These are phyloP conservation scores for Delitschia confertaspora DNA, from an alignment of 495 filamentous ascomycete species.

Conservation along the genomic window DNA sequence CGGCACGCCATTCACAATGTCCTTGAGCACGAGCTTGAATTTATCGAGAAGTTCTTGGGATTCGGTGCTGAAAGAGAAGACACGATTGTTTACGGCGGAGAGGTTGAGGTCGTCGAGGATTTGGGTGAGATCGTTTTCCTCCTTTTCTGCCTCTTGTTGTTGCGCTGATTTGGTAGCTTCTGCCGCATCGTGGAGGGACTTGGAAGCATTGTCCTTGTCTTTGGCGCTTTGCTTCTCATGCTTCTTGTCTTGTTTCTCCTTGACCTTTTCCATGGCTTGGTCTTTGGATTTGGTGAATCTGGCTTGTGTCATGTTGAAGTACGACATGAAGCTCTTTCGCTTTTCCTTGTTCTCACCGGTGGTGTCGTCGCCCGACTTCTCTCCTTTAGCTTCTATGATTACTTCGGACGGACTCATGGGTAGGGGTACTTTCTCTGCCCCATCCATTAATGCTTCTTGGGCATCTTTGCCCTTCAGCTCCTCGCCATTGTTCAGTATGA, in stretches of 20 bases:
- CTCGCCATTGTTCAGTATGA: constrained; percentile 27
- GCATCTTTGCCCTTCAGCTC: constrained; percentile 23
- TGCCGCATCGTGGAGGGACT: constrained; percentile 42
- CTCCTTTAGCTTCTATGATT: constrained; percentile 1
- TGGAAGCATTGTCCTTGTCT: constrained; percentile 30
- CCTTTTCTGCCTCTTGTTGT: constrained; percentile 39
- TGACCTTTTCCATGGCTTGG: constrained; percentile 16
- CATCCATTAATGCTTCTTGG: constrained; percentile 16
- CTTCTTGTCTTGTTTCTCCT: constrained; percentile 18
- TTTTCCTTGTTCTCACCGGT: constrained; percentile 11
- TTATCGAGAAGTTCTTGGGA: constrained; percentile 68
- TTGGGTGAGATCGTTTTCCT: constrained; percentile 64
- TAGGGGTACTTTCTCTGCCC: constrained; percentile 25
- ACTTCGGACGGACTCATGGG: constrained; percentile 25
- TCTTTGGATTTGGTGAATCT: constrained; percentile 8
- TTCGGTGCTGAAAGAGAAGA: constrained; percentile 72
- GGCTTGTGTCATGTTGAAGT: constrained; percentile 16
- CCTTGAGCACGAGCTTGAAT: constrained; percentile 83
- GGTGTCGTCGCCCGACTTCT: constrained; percentile 3
- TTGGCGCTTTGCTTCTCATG: constrained; percentile 8
- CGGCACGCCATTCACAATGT: constrained; percentile 83
- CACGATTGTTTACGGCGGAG: constrained; percentile 64
- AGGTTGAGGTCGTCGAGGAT: constrained; percentile 76
- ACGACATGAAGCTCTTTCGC: constrained; percentile 23
- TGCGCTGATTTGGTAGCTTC: constrained; percentile 43